Evolutionary conservation across 306 rosid species (phyloP), one percentile per base, ranked within the genome.

Genomic region (Lathyrus oleraceus): DNA sequence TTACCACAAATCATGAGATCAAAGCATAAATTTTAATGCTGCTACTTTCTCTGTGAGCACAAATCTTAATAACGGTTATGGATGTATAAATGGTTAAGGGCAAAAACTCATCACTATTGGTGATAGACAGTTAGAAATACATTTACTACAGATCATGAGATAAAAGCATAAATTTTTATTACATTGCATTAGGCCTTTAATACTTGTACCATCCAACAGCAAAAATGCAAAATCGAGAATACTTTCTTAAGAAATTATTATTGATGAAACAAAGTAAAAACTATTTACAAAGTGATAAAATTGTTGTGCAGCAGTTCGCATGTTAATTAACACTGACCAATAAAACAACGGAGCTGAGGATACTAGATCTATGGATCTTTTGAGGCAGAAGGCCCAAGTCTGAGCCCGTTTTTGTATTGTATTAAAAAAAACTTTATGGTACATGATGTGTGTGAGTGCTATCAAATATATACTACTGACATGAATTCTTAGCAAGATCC

Each of bases 361-460:
- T 25, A 25, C 28, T 25, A 25, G 28, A 25, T 25, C 28, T 25
- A 4, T 25, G 28, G 28, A 25, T 3, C 28, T 25, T 25, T 2
- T 25, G 28, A 25, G 28, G 28, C 28, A 25, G 28, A 25, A 25
- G 28, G 28, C 28, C 4, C 28, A 25, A 25, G 28, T 25, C 28
- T 25, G 28, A 25, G 28, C 28, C 28, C 28, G 4, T 25, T 25
- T 25, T 25, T 25, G 28, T 25, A 25, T 25, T 25, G 28, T 25
- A 25, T 25, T 25, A 25, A 25, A 25, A 3, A 25, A 25, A 15
- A 57, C 52, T 51, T 60, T 28, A 32, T 59, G 60, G 49, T 2
- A 20, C 51, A 53, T 45, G 49, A 68, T 25, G 58, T 23, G 65
- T 52, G 62, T 56, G 61, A 70, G 70, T 57, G 48, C 38, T 19